Evolutionary conservation across 208 protist species (phyloP).

Genomic region (Leishmania lainsoni): DNA sequence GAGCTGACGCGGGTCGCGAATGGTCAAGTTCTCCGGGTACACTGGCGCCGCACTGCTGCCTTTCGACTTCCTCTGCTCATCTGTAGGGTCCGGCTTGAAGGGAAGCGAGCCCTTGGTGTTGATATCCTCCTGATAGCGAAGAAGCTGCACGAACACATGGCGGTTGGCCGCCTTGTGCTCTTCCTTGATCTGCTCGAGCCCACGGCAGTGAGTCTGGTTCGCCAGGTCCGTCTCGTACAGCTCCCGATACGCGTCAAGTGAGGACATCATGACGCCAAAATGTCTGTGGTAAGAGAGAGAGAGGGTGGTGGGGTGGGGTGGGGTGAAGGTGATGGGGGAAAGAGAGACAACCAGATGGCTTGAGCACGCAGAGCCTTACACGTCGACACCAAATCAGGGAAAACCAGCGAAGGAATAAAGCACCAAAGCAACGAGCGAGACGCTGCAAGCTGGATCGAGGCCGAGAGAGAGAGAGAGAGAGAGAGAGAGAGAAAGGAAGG

Average conservation of each 20-base stretch:
- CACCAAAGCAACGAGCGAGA: not conserved
- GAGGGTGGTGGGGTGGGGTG: not conserved
- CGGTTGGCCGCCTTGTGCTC: constrained; percentile 46
- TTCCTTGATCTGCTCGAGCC: constrained; percentile 24
- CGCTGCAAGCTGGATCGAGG: not conserved
- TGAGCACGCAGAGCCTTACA: not conserved
- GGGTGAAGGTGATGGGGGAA: not conserved
- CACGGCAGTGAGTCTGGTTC: constrained; percentile 47
- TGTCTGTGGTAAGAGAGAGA: not conserved
- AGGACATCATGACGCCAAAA: constrained; percentile 10
- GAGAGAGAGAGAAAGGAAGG: not conserved
- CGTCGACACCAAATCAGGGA: not conserved
- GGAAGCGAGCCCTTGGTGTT: constrained; percentile 34
- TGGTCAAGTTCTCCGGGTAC: constrained; percentile 50
- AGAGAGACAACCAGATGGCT: not conserved
- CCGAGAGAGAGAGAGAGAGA: not conserved
- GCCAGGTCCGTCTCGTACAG: constrained; percentile 52
- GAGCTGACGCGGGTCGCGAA: constrained; percentile 32
- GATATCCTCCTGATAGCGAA: constrained; percentile 43
- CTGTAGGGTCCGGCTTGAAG: constrained; percentile 20
- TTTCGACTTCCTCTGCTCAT: constrained; percentile 33
- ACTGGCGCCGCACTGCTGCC: not conserved
- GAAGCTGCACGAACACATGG: constrained; percentile 39
- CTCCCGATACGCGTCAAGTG: constrained; percentile 42
- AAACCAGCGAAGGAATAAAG: not conserved